Percentiles rank a stretch among this genome's conserved stretches.
Conservation (phyloP, 2,329 filamentous ascomycete species). For the Beauveria asiatica region DNA sequence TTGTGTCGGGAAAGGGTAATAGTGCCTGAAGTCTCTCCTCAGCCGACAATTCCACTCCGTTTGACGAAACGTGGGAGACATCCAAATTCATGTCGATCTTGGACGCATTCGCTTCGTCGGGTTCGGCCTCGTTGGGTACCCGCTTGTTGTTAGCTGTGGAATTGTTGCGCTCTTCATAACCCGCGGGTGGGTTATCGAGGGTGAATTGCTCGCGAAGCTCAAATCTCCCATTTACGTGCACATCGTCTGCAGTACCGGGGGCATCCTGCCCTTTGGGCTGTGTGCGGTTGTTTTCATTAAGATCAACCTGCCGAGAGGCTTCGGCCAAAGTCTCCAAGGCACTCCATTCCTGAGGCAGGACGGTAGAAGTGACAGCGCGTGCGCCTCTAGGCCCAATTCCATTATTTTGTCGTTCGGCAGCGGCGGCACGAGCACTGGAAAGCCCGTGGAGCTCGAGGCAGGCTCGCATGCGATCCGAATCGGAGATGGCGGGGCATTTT, state of each 20-base stretch:
- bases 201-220: constrained; percentile 53
- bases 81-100: constrained; percentile 5
- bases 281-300: constrained; percentile 51
- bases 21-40: constrained; percentile 45
- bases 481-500: constrained; percentile 72
- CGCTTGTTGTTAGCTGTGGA: background rate
- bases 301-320: constrained; percentile 72
- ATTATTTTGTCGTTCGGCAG: constrained; percentile 23
- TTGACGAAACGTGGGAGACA: constrained; percentile 18
- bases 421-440: constrained; percentile 36
- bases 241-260: constrained; percentile 19
- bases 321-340: constrained; percentile 81
- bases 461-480: constrained; percentile 67
- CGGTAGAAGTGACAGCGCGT: constrained; percentile 20
- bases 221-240: constrained; percentile 30
- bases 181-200: constrained; percentile 45
- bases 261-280: constrained; percentile 27
- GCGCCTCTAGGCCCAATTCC: constrained; percentile 21
- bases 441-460: constrained; percentile 65
- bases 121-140: background rate
- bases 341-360: constrained; percentile 57
- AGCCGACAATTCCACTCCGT: constrained; percentile 29
- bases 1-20: constrained; percentile 35
- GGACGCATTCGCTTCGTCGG: constrained; percentile 14
- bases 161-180: constrained; percentile 33